Conservation (phyloP, 805 yeast species). For the Cyberlindnera americana region DNA sequence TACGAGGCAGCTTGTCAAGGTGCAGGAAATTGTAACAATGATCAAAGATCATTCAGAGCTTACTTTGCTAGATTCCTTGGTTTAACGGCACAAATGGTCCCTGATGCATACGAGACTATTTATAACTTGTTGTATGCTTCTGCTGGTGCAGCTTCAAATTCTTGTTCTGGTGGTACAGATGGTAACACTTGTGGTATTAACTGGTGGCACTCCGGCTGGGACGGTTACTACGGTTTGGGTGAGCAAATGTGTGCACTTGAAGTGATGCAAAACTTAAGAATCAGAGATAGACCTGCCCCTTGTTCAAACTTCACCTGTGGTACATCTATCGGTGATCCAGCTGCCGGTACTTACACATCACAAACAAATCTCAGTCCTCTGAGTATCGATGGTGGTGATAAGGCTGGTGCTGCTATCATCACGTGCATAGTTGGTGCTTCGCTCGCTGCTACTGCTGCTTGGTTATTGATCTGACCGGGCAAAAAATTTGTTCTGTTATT, state of each 20-base stretch:
- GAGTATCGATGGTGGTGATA: conserved; percentile 39
- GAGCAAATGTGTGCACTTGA: conserved; percentile 83
- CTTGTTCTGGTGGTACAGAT: conserved; percentile 80
- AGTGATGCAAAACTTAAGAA: conserved; percentile 38
- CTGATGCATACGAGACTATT: conserved; percentile 47
- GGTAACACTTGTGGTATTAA: conserved; percentile 78
- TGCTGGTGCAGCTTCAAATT: conserved; percentile 67
- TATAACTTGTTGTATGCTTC: conserved; percentile 44
- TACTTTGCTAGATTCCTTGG: conserved; percentile 65
- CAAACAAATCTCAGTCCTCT: conserved; percentile 36
- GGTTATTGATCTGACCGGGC: conserved; percentile 33
- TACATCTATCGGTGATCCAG: conserved; percentile 56
- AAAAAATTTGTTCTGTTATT: background rate
- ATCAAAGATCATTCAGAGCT: conserved; percentile 74
- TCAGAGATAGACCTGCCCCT: conserved; percentile 45
- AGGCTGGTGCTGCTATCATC: conserved; percentile 65
- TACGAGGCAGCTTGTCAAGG: conserved; percentile 73
- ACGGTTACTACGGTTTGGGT: conserved; percentile 70
- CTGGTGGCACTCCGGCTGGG: conserved; percentile 65
- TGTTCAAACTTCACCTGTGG: conserved; percentile 62
- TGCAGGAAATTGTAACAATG: conserved; percentile 55
- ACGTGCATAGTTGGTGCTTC: conserved; percentile 49
- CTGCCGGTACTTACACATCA: conserved; percentile 53
- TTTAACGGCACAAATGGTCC: conserved; percentile 57
- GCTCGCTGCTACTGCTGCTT: conserved; percentile 35